phyloP scores from a whole-genome alignment of 805 yeast species.

The Danielozyma ontarioensis region DNA sequence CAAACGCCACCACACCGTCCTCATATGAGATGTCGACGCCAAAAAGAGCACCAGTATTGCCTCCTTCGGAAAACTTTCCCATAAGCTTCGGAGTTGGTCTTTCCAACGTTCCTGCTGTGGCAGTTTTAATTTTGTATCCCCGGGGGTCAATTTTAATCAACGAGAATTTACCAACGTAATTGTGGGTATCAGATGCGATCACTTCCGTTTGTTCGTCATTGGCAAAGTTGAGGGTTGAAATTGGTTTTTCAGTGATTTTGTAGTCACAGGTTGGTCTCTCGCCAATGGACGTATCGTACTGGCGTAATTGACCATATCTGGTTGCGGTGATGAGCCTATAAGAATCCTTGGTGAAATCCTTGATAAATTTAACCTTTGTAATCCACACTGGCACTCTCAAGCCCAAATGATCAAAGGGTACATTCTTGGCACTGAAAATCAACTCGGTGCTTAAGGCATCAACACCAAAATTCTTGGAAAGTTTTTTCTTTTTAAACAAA shows the following conservation, averaged over 20 bases:
- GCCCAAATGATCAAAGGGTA: slow-evolving; percentile 72
- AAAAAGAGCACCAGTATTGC: slow-evolving; percentile 67
- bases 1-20: slow-evolving; percentile 55
- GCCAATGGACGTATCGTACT: slow-evolving; percentile 65
- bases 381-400: slow-evolving; percentile 82
- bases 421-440: slow-evolving; percentile 74
- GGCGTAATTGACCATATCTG: slow-evolving; percentile 67
- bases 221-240: slow-evolving; percentile 38
- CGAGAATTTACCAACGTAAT: slow-evolving; percentile 52
- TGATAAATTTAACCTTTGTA: slow-evolving; percentile 44
- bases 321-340: slow-evolving; percentile 63
- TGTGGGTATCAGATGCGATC: slow-evolving; percentile 69
- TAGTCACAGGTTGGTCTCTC: slow-evolving; percentile 60
- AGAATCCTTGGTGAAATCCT: slow-evolving; percentile 25
- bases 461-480: slow-evolving; percentile 9
- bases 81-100: slow-evolving; percentile 46
- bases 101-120: slow-evolving; percentile 42
- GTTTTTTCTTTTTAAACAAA: slow-evolving; percentile 21
- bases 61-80: slow-evolving; percentile 55
- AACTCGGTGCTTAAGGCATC: slow-evolving; percentile 18
- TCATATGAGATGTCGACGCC: slow-evolving; percentile 45
- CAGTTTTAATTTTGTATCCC: slow-evolving; percentile 33
- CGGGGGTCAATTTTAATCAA: slow-evolving; percentile 28
- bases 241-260: slow-evolving; percentile 51
- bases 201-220: slow-evolving; percentile 39